These are phyloP conservation scores for Hymenoscyphus scutula DNA, from an alignment of 2,329 filamentous ascomycete species.

Conservation along the genomic window DNA sequence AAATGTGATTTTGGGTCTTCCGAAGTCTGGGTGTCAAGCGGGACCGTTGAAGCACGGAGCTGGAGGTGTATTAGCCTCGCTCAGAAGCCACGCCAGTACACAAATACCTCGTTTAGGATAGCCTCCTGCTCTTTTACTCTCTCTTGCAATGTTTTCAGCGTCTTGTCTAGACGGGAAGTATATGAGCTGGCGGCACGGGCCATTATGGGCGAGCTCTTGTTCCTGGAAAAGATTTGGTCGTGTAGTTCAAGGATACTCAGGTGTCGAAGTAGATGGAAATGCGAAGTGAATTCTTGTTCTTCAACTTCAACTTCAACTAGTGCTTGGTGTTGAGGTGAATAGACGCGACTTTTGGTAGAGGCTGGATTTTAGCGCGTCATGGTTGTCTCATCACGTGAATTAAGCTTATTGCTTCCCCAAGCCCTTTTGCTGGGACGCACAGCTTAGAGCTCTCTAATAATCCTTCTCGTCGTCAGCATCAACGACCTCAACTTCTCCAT, in stretches of 20 bases:
- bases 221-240: neutral
- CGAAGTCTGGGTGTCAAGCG: slow-evolving; percentile 31
- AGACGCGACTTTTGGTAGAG: neutral
- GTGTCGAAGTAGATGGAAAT: neutral
- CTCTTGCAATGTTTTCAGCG: slow-evolving; percentile 63
- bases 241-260: neutral
- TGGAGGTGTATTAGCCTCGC: slow-evolving; percentile 19
- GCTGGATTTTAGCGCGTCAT: neutral
- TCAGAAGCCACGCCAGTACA: neutral
- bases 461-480: neutral
- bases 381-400: neutral
- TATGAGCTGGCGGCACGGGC: slow-evolving; percentile 43
- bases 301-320: neutral
- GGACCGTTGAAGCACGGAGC: slow-evolving; percentile 30
- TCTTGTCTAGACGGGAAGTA: slow-evolving; percentile 59
- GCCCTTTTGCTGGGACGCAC: neutral
- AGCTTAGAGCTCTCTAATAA: slow-evolving; percentile 3
- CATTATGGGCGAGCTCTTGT: slow-evolving; percentile 15
- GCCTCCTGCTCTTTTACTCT: slow-evolving; percentile 54
- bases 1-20: slow-evolving; percentile 38
- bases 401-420: neutral
- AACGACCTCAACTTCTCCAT: neutral
- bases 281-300: neutral
- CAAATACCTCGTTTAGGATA: slow-evolving; percentile 46
- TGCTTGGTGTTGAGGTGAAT: neutral